These are phyloP conservation scores for Scleromitrula shiraiana DNA, from an alignment of 2,329 filamentous ascomycete species.

Conservation along the genomic window DNA sequence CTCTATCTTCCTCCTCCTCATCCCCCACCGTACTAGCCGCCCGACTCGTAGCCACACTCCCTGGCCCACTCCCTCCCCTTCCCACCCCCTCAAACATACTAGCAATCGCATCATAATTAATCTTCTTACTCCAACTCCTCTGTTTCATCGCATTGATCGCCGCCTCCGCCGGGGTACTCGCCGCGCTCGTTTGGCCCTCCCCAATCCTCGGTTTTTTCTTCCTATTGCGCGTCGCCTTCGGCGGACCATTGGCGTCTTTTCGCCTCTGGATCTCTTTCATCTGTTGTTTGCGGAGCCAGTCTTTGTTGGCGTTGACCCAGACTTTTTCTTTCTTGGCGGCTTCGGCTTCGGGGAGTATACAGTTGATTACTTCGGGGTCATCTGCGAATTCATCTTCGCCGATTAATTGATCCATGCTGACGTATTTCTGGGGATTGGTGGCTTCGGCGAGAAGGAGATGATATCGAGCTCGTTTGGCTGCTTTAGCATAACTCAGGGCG, in stretches of 20 bases:
- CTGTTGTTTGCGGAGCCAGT: slow-evolving; percentile 82
- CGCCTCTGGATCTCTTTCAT: slow-evolving; percentile 73
- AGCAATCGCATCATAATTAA: slow-evolving; percentile 61
- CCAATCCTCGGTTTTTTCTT: slow-evolving; percentile 51
- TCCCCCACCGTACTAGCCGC: slow-evolving; percentile 32
- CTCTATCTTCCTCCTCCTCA: background rate
- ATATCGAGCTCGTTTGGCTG: slow-evolving; percentile 46
- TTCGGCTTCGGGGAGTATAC: slow-evolving; percentile 66
- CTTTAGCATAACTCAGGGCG: slow-evolving; percentile 49
- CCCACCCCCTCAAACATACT: slow-evolving; percentile 26
- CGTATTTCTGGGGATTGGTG: slow-evolving; percentile 39
- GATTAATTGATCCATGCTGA: slow-evolving; percentile 57
- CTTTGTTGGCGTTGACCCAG: slow-evolving; percentile 92
- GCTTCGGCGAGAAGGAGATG: slow-evolving; percentile 45
- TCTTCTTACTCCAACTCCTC: slow-evolving; percentile 62
- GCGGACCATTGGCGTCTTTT: slow-evolving; percentile 44
- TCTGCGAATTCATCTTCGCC: slow-evolving; percentile 78
- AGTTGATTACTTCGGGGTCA: slow-evolving; percentile 79
- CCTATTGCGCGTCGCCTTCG: slow-evolving; percentile 49
- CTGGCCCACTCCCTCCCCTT: slow-evolving; percentile 33
- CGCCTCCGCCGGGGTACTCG: slow-evolving; percentile 61
- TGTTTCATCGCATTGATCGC: slow-evolving; percentile 60
- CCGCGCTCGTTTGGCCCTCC: slow-evolving; percentile 57
- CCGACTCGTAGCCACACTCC: slow-evolving; percentile 38
- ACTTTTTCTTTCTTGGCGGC: slow-evolving; percentile 78